Conservation (phyloP, 2,329 filamentous ascomycete species). For the Stachybotrys chartarum region DNA sequence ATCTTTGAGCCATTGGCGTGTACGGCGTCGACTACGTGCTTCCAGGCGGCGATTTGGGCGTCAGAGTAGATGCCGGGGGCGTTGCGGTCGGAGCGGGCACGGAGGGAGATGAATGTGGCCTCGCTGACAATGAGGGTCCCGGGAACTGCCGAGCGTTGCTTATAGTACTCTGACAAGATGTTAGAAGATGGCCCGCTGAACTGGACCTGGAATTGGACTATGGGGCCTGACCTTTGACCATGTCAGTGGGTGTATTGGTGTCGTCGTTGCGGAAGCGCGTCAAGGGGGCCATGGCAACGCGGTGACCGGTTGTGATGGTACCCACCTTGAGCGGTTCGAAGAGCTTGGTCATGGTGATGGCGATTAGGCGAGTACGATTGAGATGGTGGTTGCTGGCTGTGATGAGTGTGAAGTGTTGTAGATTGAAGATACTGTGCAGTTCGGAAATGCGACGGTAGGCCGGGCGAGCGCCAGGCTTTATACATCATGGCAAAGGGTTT, state of each 20-base stretch:
- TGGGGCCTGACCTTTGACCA: background rate
- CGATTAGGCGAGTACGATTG: background rate
- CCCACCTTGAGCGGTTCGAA: slow-evolving; percentile 32
- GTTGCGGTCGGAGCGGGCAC: slow-evolving; percentile 18
- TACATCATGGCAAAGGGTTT: no score
- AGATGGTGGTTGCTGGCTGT: background rate
- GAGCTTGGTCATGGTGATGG: background rate
- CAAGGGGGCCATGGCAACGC: slow-evolving; percentile 28
- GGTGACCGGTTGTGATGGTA: slow-evolving; percentile 27
- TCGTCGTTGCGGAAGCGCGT: background rate
- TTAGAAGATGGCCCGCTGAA: background rate
- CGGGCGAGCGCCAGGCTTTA: no score
- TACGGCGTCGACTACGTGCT: slow-evolving; percentile 51
- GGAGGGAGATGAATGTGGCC: slow-evolving; percentile 33
- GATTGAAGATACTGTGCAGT: no score
- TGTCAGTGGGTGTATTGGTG: background rate
- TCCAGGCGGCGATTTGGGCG: slow-evolving; percentile 54
- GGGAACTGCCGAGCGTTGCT: slow-evolving; percentile 32
- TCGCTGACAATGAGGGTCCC: slow-evolving; percentile 38
- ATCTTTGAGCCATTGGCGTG: slow-evolving; percentile 56
- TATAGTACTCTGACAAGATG: slow-evolving; percentile 32
- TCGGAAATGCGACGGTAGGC: no score
- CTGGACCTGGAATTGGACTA: background rate
- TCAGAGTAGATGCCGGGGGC: slow-evolving; percentile 51
- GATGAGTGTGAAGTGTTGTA: background rate